These are phyloP conservation scores for Lasiosphaeris hirsuta DNA, from an alignment of 495 filamentous ascomycete species.

Conservation along the genomic window DNA sequence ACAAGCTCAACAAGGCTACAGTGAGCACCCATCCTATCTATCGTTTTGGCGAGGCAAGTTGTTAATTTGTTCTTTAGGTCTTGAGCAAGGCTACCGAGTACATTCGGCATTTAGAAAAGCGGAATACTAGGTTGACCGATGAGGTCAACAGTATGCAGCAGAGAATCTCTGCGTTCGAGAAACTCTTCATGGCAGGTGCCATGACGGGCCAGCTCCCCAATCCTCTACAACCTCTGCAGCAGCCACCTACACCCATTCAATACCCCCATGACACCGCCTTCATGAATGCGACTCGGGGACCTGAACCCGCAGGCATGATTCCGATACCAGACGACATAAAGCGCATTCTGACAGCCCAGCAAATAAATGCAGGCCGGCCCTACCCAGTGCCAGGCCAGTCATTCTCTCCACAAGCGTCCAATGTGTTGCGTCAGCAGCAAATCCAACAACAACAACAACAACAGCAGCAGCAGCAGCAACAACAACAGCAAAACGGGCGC, in stretches of 20 bases:
- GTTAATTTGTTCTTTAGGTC: constrained; percentile 42
- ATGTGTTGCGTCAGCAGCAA: constrained; percentile 45
- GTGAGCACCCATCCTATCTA: constrained; percentile 37
- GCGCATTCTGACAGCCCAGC: constrained; percentile 56
- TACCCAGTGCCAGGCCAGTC: constrained; percentile 42
- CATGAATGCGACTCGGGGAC: constrained; percentile 29
- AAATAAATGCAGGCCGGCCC: constrained; percentile 39
- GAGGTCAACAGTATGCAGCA: constrained; percentile 75
- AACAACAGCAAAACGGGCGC: constrained; percentile 36
- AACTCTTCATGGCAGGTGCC: constrained; percentile 59
- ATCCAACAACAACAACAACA: constrained; percentile 45
- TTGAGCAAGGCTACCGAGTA: constrained; percentile 94
- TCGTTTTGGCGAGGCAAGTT: background rate
- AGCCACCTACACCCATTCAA: constrained; percentile 46
- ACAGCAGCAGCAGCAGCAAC: constrained; percentile 42
- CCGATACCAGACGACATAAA: constrained; percentile 74
- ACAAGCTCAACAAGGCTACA: constrained; percentile 95
- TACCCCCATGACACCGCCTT: constrained; percentile 39
- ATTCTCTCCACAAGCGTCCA: constrained; percentile 32
- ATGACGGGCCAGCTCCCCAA: constrained; percentile 47
- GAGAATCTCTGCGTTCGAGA: constrained; percentile 65
- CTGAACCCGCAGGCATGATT: constrained; percentile 64
- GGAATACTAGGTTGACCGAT: constrained; percentile 74
- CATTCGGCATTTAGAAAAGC: constrained; percentile 87
- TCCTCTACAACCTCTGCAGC: constrained; percentile 45